phyloP scores from a whole-genome alignment of 2,329 filamentous ascomycete species.

The Bertia moriformis region DNA sequence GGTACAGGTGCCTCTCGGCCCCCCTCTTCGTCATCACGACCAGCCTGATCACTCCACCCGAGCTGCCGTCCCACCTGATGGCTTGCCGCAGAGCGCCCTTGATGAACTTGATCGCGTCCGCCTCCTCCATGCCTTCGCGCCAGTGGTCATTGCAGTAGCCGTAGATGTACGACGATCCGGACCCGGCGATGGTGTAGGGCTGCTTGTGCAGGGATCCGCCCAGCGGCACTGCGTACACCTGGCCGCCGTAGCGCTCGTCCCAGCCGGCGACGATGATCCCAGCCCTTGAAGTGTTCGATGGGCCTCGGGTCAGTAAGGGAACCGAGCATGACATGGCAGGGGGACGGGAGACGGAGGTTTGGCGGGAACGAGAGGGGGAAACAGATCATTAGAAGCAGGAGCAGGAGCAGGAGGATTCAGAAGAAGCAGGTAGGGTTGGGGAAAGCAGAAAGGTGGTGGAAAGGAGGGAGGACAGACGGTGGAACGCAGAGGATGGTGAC shows the following conservation, averaged over 20 bases:
- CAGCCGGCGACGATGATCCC: slow-evolving; percentile 96
- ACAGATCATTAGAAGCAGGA: not conserved
- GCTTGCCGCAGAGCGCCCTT: slow-evolving; percentile 83
- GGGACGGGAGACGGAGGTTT: no score
- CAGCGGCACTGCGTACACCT: slow-evolving; percentile 93
- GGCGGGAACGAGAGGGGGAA: not conserved
- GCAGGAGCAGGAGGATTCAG: slow-evolving; percentile 5
- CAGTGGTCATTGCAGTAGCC: slow-evolving; percentile 96
- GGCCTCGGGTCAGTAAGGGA: not conserved
- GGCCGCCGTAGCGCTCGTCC: slow-evolving; percentile 85
- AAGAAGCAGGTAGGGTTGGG: not conserved
- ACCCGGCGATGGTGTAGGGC: slow-evolving; percentile 85
- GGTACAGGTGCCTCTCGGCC: slow-evolving; percentile 82
- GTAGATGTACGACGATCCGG: slow-evolving; percentile 97
- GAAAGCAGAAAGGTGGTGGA: not conserved
- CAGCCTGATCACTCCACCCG: slow-evolving; percentile 94
- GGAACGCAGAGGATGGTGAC: no score
- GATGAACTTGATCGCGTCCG: slow-evolving; percentile 80
- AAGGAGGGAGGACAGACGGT: no score
- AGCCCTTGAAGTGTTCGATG: slow-evolving; percentile 57
- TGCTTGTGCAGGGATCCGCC: slow-evolving; percentile 97
- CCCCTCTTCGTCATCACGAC: slow-evolving; percentile 85
- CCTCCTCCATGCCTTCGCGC: slow-evolving; percentile 86
- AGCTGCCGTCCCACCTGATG: slow-evolving; percentile 99
- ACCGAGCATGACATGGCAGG: no score